phyloP scores from a whole-genome alignment of 2,329 filamentous ascomycete genomes.

The Endoconidiophora laricicola region DNA sequence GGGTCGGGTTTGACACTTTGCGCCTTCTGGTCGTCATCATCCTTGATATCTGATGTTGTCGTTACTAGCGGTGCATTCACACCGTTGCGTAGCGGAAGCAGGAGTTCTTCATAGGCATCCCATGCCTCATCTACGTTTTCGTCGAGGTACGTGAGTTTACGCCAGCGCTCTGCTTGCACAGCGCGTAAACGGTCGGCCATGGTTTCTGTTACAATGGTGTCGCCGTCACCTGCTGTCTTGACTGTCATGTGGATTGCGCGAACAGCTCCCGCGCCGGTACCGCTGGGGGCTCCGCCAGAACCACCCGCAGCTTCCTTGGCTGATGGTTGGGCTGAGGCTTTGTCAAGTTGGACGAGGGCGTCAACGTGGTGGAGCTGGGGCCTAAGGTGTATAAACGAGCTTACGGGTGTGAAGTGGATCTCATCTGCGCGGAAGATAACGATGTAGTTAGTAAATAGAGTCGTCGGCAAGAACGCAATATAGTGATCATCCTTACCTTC shows the following conservation, averaged over 20 bases:
- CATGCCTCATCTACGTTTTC: conserved; percentile 64
- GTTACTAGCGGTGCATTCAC: conserved; percentile 1
- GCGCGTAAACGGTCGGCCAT: conserved; percentile 59
- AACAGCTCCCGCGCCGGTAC: conserved; percentile 30
- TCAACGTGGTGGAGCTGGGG: conserved; percentile 90
- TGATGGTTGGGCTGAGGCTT: conserved; percentile 24
- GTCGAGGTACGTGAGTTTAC: conserved; percentile 60
- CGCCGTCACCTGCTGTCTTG: conserved; percentile 56
- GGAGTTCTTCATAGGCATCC: conserved; percentile 55
- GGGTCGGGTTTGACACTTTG: conserved; percentile 13
- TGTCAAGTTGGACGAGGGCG: conserved; percentile 57
- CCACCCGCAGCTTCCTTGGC: conserved; percentile 17
- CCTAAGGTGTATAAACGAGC: conserved; percentile 71
- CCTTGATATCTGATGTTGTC: neutral
- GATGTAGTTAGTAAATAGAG: conserved; percentile 14
- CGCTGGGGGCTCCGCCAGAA: conserved; percentile 22
- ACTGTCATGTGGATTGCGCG: conserved; percentile 76
- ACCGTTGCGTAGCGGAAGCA: conserved; percentile 25
- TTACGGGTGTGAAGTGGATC: conserved; percentile 70
- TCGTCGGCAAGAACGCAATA: neutral
- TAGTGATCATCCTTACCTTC: conserved; percentile 39
- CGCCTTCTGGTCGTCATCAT: conserved; percentile 7
- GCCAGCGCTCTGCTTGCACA: conserved; percentile 74
- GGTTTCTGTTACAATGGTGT: conserved; percentile 47
- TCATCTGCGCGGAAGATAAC: conserved; percentile 38